Evolutionary conservation across 768 basidiomycete genomes (phyloP), one percentile per base, ranked within the genome.

Genomic region (Lactarius tabidus): DNA sequence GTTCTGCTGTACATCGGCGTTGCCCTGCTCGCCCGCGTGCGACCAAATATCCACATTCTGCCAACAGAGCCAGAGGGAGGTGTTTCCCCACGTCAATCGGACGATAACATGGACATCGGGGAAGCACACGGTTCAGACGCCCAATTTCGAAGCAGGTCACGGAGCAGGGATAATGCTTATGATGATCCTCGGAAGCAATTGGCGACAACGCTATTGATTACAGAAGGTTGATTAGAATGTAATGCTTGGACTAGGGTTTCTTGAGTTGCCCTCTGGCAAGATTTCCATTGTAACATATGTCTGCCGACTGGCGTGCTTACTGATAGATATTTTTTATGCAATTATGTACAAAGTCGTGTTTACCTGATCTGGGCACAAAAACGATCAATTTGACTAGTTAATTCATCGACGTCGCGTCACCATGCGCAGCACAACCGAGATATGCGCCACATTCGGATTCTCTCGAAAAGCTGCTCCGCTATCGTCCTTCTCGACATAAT

Each of bases 11-110:
- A 65, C 62, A 29, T 59, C 23, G 33, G 59, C 7, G 64, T 69
- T 39, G 20, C 57, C 48, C 57, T 69, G 26, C 67, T 70, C 55
- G 9, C 51, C 23, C 67, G 69, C 61, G 48, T 70, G 36, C 61
- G 67, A 41, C 69, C 69, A 55, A 54, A 65, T 56, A 63, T 68
- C 43, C 67, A 70, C 52, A 33, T 66, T n/a, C 56, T 33, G 10
- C 31, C 60, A 18, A 39, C 26, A 29, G 67, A 65, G 23, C 61
- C 57, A 1, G 69, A 69, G 55, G 18, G 51, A 1, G 45, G 6
- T 18, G 15, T 29, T 23, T n/a, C 48, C 3, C 58, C 36, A 0
- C 39, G 10, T 14, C 43, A 17, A 39, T 48, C 57, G 23, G 35
- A 36, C 36, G 26, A 23, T 14, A 23, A 53, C 26, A 39, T 26